Conservation (phyloP, 306 rosid species). For the Prunus padus region DNA sequence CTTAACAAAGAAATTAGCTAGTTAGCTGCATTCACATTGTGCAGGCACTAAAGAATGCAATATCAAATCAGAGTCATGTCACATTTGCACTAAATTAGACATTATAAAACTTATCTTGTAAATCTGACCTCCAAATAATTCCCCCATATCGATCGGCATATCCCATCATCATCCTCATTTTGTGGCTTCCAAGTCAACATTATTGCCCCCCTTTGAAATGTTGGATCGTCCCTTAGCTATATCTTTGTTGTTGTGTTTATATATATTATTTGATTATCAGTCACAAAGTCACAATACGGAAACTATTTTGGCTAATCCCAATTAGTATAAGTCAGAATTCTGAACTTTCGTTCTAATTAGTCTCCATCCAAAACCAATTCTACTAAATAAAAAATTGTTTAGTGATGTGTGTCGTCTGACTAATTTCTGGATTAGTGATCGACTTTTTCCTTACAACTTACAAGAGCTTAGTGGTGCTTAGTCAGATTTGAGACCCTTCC, state of each 20-base stretch:
- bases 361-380: neutral
- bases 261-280: neutral
- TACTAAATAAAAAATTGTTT: neutral
- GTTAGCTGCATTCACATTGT: neutral
- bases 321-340: neutral
- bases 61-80: constrained; percentile 36
- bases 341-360: neutral
- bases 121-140: constrained; percentile 16
- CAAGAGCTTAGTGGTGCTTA: neutral
- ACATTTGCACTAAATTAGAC: constrained; percentile 18
- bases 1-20: neutral
- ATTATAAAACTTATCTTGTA: constrained; percentile 24
- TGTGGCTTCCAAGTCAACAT: constrained; percentile 6
- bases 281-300: neutral
- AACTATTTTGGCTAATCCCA: neutral
- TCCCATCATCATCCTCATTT: neutral
- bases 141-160: constrained; percentile 5
- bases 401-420: neutral
- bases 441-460: neutral
- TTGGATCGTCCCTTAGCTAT: neutral
- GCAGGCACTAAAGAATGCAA: neutral
- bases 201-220: constrained; percentile 1
- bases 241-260: too few species aligned
- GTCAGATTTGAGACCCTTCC: neutral
- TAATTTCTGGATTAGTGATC: neutral